Conservation (phyloP, 305 asterid species). For the Salvia sclarea region DNA sequence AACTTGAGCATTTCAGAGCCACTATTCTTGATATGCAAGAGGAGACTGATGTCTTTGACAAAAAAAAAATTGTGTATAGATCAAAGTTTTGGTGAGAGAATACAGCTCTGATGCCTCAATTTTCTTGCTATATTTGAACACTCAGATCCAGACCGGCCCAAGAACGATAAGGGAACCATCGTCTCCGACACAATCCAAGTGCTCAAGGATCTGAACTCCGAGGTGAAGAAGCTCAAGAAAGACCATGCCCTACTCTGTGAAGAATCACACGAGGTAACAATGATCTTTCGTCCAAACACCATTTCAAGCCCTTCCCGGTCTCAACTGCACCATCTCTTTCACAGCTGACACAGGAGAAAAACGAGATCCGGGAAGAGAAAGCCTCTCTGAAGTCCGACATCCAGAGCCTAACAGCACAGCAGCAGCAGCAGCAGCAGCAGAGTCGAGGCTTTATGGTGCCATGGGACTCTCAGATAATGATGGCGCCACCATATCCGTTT, state of each 20-base stretch:
- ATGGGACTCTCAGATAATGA: slow-evolving; percentile 12
- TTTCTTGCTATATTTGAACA: background rate
- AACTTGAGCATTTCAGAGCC: background rate
- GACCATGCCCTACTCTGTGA: slow-evolving; percentile 18
- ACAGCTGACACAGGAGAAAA: slow-evolving; percentile 26
- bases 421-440: slow-evolving; percentile 13
- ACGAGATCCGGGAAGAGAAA: slow-evolving; percentile 24
- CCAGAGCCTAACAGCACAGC: slow-evolving; percentile 6
- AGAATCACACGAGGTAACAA: slow-evolving; percentile 28
- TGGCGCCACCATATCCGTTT: slow-evolving; percentile 14
- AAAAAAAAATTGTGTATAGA: background rate
- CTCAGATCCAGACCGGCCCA: slow-evolving; percentile 25
- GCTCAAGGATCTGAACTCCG: slow-evolving; percentile 18
- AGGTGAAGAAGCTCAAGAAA: slow-evolving; percentile 22
- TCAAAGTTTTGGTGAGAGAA: background rate
- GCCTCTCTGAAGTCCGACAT: slow-evolving; percentile 8
- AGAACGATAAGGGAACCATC: slow-evolving; percentile 22
- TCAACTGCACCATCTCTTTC: background rate
- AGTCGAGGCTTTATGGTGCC: slow-evolving; percentile 27
- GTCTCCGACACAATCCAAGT: slow-evolving; percentile 31
- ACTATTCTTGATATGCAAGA: background rate
- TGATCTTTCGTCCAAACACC: background rate
- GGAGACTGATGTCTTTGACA: background rate
- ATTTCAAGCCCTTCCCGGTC: background rate
- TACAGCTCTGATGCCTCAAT: background rate